Conservation (phyloP, 805 yeast species). For the Candida dajiaensis region DNA sequence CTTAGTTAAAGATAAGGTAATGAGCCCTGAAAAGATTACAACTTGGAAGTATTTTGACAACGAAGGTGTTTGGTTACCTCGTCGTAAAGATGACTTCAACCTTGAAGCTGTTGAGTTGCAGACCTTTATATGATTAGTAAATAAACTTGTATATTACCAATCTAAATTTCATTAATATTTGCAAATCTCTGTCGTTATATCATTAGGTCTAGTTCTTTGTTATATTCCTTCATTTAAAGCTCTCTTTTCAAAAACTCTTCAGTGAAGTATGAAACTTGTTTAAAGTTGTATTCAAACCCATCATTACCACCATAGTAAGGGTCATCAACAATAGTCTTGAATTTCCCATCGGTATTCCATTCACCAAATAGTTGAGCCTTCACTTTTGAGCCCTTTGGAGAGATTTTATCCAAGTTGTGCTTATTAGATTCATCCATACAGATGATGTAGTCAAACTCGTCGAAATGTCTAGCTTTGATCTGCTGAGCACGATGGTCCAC, state of each 20-base stretch:
- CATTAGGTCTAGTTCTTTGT: background rate
- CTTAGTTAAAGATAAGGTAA: constrained; percentile 22
- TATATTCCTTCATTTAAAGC: constrained; percentile 9
- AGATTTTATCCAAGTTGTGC: constrained; percentile 41
- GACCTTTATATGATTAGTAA: constrained; percentile 2
- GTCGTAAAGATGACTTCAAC: constrained; percentile 55
- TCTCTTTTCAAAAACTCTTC: constrained; percentile 60
- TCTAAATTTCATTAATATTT: background rate
- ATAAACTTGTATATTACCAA: background rate
- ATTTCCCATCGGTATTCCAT: constrained; percentile 54
- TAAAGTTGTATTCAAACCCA: constrained; percentile 77
- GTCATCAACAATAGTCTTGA: constrained; percentile 64
- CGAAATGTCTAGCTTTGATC: constrained; percentile 44
- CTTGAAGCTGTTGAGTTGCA: constrained; percentile 16
- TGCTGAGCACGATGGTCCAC: constrained; percentile 74
- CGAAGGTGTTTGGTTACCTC: constrained; percentile 61
- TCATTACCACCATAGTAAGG: constrained; percentile 88
- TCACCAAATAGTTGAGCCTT: constrained; percentile 68
- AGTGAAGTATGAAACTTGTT: constrained; percentile 71
- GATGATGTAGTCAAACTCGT: constrained; percentile 58
- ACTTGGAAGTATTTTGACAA: constrained; percentile 82
- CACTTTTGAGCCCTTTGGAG: constrained; percentile 45
- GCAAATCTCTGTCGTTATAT: background rate
- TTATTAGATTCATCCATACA: constrained; percentile 67
- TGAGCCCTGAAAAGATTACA: constrained; percentile 36